Base-by-base conservation (phyloP, 169 alveolate species). In the Eimeria sp. region DNA sequence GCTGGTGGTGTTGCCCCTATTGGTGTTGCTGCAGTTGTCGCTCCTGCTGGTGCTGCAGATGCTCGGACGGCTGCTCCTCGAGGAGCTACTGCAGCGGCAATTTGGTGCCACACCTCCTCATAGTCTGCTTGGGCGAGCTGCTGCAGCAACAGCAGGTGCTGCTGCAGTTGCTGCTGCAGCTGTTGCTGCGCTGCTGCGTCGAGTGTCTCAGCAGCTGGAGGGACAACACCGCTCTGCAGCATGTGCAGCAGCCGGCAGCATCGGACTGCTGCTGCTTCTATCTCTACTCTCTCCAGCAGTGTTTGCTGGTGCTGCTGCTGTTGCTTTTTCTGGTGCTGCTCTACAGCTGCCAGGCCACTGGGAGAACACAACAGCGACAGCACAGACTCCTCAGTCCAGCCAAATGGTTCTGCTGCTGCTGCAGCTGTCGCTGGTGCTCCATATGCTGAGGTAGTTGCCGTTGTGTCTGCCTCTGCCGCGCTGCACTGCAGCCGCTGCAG, bases 151-250 rank as follows among this genome's bases (percentile, higher is more conserved):
- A 77, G 87, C 87, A 77, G 87, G 43, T 77, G 87, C 87, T 77
- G 87, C 87, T 77, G 87, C 64, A 77, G 60, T 66, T 77, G 87
- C 87, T 77, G 66, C 87, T 77, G 87, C 87, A 77, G 64, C 64
- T 46, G 87, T n/a, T 43, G 87, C 87, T 77, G 87, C 64, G 64
- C 87, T 77, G 87, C 87, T 18, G 87, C 87, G 56, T 77, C 87
- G 20, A 77, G 62, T 23, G 87, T 18, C 87, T 77, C 87, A 14
- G 62, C 87, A 13, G 64, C 66, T 33, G 87, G 87, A 77, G 87
- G 87, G 8, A 77, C n/a, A 6, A 52, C 60, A 40, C 87, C 87
- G 30, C 87, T 43, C 87, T 77, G 87, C 87, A 46, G 87, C 87
- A 77, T 33, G 64, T 77, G 62, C 33, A 77, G 87, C 87, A 77